Conservation (phyloP, 2,329 filamentous ascomycete species). For the Penicillium paneum region DNA sequence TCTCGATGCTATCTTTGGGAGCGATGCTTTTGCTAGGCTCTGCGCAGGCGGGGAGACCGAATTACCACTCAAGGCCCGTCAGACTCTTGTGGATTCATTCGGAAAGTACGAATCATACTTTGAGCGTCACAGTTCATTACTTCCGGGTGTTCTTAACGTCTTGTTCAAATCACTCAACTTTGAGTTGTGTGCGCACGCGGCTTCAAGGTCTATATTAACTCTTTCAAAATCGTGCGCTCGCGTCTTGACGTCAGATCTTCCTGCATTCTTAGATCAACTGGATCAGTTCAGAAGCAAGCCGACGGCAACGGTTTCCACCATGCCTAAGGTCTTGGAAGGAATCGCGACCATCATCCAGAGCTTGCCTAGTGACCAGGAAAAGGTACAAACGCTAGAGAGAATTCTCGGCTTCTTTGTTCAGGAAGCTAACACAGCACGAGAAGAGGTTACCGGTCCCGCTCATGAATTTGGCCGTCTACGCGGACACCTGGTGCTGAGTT, state of each 20-base stretch:
- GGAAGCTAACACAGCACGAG: slow-evolving; percentile 33
- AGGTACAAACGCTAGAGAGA: slow-evolving; percentile 38
- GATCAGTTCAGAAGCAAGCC: slow-evolving; percentile 38
- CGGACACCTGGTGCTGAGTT: slow-evolving; percentile 38
- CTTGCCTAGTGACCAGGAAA: slow-evolving; percentile 38
- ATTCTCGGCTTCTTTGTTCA: slow-evolving; percentile 39
- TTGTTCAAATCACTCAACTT: slow-evolving; percentile 45
- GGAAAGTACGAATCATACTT: slow-evolving; percentile 46
- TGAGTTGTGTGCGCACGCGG: slow-evolving; percentile 40
- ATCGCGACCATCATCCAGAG: slow-evolving; percentile 46
- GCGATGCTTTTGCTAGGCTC: slow-evolving; percentile 33
- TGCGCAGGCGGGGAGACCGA: slow-evolving; percentile 30
- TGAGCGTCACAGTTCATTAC: slow-evolving; percentile 40
- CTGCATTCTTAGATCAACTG: slow-evolving; percentile 44
- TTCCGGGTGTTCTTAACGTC: slow-evolving; percentile 44
- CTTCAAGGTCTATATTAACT: slow-evolving; percentile 43
- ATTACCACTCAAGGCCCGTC: slow-evolving; percentile 39
- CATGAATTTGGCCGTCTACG: slow-evolving; percentile 35
- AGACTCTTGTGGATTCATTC: slow-evolving; percentile 44
- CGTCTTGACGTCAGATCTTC: slow-evolving; percentile 41
- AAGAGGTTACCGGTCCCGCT: slow-evolving; percentile 31
- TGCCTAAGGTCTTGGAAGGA: slow-evolving; percentile 44
- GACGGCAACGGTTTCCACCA: slow-evolving; percentile 36
- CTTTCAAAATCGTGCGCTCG: slow-evolving; percentile 46
- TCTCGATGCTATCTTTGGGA: slow-evolving; percentile 42